These are phyloP conservation scores for Helicocarpus griseus DNA, from an alignment of 2,329 filamentous ascomycete genomes.

Conservation along the genomic window DNA sequence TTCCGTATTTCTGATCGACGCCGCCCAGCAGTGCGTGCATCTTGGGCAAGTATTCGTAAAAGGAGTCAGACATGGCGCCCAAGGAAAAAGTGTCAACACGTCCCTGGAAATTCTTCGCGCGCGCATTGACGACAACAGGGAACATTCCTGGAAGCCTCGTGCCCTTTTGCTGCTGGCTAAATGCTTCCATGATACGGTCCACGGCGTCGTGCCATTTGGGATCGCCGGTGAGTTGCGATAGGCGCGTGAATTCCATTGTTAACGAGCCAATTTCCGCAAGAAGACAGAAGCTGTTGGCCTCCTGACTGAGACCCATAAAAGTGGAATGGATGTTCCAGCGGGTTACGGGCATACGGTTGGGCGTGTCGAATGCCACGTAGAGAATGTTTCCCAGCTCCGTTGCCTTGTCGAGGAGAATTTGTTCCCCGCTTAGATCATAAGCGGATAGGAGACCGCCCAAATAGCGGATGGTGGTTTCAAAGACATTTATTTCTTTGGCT, in stretches of 20 bases:
- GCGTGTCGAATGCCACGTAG: constrained; percentile 33
- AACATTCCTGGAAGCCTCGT: constrained; percentile 32
- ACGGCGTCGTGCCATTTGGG: constrained; percentile 29
- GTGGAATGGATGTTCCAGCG: constrained; percentile 18
- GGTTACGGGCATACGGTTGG: constrained; percentile 17
- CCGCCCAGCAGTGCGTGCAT: constrained; percentile 68
- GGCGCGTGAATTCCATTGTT: constrained; percentile 31
- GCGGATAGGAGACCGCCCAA: constrained; percentile 45
- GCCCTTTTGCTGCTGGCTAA: constrained; percentile 24
- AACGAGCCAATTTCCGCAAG: constrained; percentile 31
- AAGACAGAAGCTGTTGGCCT: constrained; percentile 17
- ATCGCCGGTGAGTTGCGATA: constrained; percentile 31
- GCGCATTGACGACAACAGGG: constrained; percentile 26
- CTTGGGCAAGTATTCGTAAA: constrained; percentile 51
- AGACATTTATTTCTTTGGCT: constrained; percentile 30
- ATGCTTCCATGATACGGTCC: constrained; percentile 24
- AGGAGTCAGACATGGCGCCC: constrained; percentile 47
- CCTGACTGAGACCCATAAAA: constrained; percentile 14
- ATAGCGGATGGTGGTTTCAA: constrained; percentile 44
- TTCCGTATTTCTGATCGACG: constrained; percentile 50
- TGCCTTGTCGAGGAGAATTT: constrained; percentile 41
- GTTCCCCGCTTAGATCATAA: constrained; percentile 42
- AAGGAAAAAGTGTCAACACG: constrained; percentile 38
- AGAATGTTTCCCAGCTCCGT: constrained; percentile 46
- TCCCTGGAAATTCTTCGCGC: constrained; percentile 14